phyloP scores from a whole-genome alignment of 1,284 basidiomycete genomes.

The Ceratobasidium sp. region DNA sequence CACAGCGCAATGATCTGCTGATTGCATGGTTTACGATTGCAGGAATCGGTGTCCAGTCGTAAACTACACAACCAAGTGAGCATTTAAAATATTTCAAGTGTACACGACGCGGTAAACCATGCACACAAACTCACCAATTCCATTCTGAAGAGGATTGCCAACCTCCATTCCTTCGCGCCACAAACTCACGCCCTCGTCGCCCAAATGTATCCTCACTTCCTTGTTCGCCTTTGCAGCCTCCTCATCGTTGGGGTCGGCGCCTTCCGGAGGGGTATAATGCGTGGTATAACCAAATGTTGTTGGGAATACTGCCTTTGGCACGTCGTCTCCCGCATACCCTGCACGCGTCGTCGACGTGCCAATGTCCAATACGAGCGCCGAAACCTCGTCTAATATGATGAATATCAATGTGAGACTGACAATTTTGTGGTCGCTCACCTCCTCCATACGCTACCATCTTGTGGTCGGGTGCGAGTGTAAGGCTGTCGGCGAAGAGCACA shows the following conservation, averaged over 20 bases:
- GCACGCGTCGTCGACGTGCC: slow-evolving; percentile 89
- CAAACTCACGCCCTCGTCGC: slow-evolving; percentile 89
- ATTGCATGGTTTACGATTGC: slow-evolving; percentile 79
- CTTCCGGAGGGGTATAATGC: slow-evolving; percentile 53
- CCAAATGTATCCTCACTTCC: slow-evolving; percentile 78
- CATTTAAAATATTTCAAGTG: neutral
- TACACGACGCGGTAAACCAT: neutral
- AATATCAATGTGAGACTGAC: neutral
- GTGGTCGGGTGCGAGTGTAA: slow-evolving; percentile 38
- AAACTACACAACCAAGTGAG: slow-evolving; percentile 59
- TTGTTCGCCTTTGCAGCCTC: slow-evolving; percentile 49
- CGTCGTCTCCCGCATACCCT: slow-evolving; percentile 97
- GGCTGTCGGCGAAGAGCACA: slow-evolving; percentile 6
- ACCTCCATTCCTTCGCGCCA: slow-evolving; percentile 92
- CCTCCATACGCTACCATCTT: slow-evolving; percentile 75
- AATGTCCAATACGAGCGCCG: slow-evolving; percentile 94
- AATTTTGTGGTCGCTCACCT: slow-evolving; percentile 56
- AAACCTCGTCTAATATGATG: slow-evolving; percentile 77
- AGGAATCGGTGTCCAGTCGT: slow-evolving; percentile 78
- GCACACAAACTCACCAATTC: slow-evolving; percentile 69
- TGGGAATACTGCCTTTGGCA: slow-evolving; percentile 90
- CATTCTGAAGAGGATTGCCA: slow-evolving; percentile 82
- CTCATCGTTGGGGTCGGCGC: slow-evolving; percentile 53
- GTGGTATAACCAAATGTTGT: slow-evolving; percentile 84
- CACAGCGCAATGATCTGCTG: slow-evolving; percentile 73